phyloP scores from a whole-genome alignment of 2,329 filamentous ascomycete genomes.

The Alternaria novae-zelandiae region DNA sequence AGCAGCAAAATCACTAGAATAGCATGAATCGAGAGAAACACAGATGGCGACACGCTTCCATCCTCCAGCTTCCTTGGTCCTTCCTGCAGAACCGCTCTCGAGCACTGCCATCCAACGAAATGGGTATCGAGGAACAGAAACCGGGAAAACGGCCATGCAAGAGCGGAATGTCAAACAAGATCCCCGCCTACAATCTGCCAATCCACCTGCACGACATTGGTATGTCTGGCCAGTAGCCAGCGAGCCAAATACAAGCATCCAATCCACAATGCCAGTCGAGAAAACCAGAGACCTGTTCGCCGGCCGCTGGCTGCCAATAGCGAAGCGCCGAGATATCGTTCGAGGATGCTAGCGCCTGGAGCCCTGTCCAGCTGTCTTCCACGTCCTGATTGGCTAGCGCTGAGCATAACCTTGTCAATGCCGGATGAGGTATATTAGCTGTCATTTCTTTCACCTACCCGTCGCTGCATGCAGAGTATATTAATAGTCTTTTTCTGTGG shows the following conservation, averaged over 20 bases:
- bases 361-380: neutral
- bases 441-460: conserved; percentile 7
- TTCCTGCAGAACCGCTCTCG: neutral
- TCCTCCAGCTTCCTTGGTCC: neutral
- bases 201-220: neutral
- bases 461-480: neutral
- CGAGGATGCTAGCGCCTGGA: neutral
- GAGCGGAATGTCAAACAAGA: neutral
- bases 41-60: neutral
- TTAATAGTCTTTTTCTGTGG: neutral
- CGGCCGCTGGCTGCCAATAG: neutral
- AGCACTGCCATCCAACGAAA: neutral
- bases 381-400: too few relatives aligned
- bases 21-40: too few relatives aligned
- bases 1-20: too few relatives aligned
- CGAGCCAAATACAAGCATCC: neutral
- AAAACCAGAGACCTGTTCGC: neutral
- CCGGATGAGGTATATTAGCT: conserved; percentile 16
- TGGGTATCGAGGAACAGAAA: neutral
- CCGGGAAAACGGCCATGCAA: neutral
- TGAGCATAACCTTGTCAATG: too few relatives aligned
- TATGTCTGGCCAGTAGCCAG: neutral
- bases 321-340: neutral
- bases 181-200: neutral
- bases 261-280: neutral